A percentile compares a stretch with the other conserved stretches of the same genome.
Evolutionary conservation across 1,139 yeast species (phyloP).

Genomic region (Kodamaea alishanica): DNA sequence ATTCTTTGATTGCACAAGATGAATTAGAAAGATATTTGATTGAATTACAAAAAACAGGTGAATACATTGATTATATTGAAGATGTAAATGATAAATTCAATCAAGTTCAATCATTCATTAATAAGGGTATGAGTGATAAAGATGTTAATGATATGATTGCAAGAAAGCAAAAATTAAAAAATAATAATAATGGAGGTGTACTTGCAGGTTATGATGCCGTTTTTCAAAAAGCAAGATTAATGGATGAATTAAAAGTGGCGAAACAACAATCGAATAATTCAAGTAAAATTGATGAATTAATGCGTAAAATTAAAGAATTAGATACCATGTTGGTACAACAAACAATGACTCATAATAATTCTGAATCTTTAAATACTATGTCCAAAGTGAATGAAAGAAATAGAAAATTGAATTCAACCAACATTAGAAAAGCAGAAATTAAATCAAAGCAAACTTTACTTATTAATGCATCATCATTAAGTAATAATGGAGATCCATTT

Average conservation of each 20-base stretch:
- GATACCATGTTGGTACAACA: conserved; percentile 30
- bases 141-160: conserved; percentile 79
- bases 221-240: conserved; percentile 64
- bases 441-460: conserved; percentile 38
- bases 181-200: conserved; percentile 38
- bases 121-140: conserved; percentile 64
- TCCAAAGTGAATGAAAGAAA: conserved; percentile 76
- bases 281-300: conserved; percentile 50
- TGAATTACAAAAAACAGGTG: conserved; percentile 57
- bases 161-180: conserved; percentile 56
- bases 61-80: conserved; percentile 60
- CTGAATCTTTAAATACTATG: conserved; percentile 36
- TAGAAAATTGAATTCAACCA: conserved; percentile 72
- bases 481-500: conserved; percentile 75
- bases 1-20: conserved; percentile 59
- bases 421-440: conserved; percentile 76
- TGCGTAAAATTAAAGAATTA: conserved; percentile 39
- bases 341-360: conserved; percentile 18
- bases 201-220: conserved; percentile 63
- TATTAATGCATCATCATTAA: conserved; percentile 31
- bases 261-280: conserved; percentile 54
- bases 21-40: conserved; percentile 71
- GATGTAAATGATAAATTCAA: conserved; percentile 63
- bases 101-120: conserved; percentile 59
- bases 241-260: conserved; percentile 76